Percentiles rank a stretch among this genome's conserved stretches.
Conservation (phyloP, 441 rosid genomes). For the Isatis lusitanica region DNA sequence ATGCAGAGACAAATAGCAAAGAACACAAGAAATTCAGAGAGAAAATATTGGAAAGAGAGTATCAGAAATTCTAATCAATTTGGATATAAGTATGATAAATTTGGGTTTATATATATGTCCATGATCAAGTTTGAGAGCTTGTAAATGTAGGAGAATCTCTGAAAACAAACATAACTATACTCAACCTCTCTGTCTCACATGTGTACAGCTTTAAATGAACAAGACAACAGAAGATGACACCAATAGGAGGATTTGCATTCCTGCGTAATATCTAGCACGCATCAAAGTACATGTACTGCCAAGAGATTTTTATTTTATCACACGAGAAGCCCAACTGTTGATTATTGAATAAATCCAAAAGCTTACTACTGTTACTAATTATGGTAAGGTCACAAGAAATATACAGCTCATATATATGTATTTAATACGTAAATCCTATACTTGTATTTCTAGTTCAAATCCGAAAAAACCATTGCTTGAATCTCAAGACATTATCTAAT, state of each 20-base stretch:
- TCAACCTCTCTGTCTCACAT: conserved; percentile 5
- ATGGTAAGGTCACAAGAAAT: too few species aligned
- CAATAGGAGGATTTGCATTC: neutral
- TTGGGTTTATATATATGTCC: neutral
- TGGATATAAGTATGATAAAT: too few species aligned
- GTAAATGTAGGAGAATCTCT: neutral
- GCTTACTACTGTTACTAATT: too few species aligned
- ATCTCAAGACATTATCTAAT: too few species aligned
- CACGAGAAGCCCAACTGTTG: neutral
- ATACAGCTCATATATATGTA: too few species aligned
- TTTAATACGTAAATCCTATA: too few species aligned
- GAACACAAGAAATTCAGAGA: neutral
- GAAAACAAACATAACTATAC: neutral
- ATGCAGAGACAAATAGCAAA: neutral
- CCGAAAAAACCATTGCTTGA: too few species aligned
- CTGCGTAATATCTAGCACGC: neutral
- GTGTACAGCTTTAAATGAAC: conserved; percentile 13
- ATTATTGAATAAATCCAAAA: too few species aligned
- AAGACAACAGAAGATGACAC: neutral
- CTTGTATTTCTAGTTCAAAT: too few species aligned
- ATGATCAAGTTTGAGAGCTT: neutral
- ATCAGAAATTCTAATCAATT: neutral
- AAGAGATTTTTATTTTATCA: neutral
- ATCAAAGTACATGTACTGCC: neutral
- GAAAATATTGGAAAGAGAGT: neutral